phyloP scores from a whole-genome alignment of 2,329 filamentous ascomycete genomes.

The Bipolaris victoriae region DNA sequence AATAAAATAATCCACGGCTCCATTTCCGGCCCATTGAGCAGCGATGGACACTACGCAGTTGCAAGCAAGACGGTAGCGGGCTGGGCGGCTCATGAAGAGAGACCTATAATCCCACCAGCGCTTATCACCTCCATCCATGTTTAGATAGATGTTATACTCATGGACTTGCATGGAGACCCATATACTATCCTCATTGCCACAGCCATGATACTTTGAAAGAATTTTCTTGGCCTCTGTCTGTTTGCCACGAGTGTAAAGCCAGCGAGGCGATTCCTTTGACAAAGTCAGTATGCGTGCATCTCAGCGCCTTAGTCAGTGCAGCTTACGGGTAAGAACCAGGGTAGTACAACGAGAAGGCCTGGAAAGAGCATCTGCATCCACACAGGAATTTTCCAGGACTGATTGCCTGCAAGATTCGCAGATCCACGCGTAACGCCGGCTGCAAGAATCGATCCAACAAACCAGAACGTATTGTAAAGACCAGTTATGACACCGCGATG shows the following conservation, averaged over 20 bases:
- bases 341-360: slow-evolving; percentile 52
- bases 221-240: slow-evolving; percentile 60
- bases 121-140: slow-evolving; percentile 62
- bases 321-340: slow-evolving; percentile 63
- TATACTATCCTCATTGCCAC: slow-evolving; percentile 48
- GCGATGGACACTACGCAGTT: slow-evolving; percentile 61
- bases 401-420: slow-evolving; percentile 23
- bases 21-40: slow-evolving; percentile 53
- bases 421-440: slow-evolving; percentile 34
- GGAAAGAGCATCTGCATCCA: slow-evolving; percentile 39
- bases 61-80: slow-evolving; percentile 58
- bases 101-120: slow-evolving; percentile 64
- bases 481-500: slow-evolving; percentile 59
- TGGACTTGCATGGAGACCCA: slow-evolving; percentile 41
- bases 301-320: not conserved
- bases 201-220: slow-evolving; percentile 62
- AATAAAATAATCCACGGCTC: slow-evolving; percentile 42
- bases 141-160: slow-evolving; percentile 57
- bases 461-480: slow-evolving; percentile 54
- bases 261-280: slow-evolving; percentile 54
- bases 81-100: slow-evolving; percentile 56
- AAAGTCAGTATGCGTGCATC: not conserved
- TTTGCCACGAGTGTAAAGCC: slow-evolving; percentile 61
- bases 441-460: slow-evolving; percentile 47
- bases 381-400: slow-evolving; percentile 32